Evolutionary conservation across 352 stramenopile species (phyloP).

Genomic region (Saprolegnia diclina): DNA sequence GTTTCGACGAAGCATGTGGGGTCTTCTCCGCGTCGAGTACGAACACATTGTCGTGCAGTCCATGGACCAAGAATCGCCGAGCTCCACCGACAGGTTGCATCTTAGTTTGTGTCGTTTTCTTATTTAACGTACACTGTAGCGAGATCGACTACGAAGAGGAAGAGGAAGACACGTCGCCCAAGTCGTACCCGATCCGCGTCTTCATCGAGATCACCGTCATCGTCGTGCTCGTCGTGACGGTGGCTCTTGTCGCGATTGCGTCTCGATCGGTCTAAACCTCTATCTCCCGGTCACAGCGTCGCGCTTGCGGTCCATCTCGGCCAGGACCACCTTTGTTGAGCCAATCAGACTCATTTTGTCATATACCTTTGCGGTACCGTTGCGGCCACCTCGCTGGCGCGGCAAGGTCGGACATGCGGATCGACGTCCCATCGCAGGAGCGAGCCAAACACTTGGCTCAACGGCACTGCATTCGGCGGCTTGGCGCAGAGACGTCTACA

Average conservation of each 20-base stretch:
- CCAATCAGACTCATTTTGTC: background rate
- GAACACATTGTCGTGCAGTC: conserved; percentile 39
- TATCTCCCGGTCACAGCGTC: background rate
- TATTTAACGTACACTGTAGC: background rate
- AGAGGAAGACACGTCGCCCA: conserved; percentile 13
- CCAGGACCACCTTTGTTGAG: background rate
- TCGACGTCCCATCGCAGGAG: background rate
- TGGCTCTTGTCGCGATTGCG: conserved; percentile 3
- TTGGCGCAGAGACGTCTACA: background rate
- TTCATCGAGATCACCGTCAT: conserved; percentile 22
- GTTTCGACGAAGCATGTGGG: conserved; percentile 83
- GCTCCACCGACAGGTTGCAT: background rate
- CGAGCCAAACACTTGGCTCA: background rate
- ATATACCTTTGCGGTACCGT: background rate
- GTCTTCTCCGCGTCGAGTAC: conserved; percentile 80
- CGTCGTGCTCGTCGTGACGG: conserved; percentile 14
- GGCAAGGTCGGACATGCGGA: background rate
- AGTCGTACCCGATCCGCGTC: conserved; percentile 17
- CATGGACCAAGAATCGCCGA: background rate
- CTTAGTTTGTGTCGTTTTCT: background rate
- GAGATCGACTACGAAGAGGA: conserved; percentile 12
- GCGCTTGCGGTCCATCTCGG: conserved; percentile 1
- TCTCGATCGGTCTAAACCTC: conserved; percentile 6
- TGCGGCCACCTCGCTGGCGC: conserved; percentile 17
- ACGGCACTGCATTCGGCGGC: too few species aligned